phyloP scores from a whole-genome alignment of 345 rosid genomes.

The Cardamine occulta region DNA sequence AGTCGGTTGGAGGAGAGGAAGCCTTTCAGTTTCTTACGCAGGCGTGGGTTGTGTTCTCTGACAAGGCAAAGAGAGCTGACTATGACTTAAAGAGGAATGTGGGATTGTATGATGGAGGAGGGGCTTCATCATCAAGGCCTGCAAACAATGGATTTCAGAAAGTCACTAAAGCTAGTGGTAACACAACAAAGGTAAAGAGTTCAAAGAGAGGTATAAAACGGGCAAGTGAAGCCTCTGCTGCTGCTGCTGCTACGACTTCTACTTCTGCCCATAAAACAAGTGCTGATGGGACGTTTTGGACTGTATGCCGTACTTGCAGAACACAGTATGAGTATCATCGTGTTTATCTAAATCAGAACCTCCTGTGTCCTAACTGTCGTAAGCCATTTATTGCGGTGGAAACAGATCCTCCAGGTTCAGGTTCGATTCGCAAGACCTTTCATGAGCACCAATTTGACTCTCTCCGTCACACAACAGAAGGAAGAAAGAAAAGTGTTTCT shows the following conservation, averaged over 20 bases:
- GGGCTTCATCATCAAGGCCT: slow-evolving; percentile 42
- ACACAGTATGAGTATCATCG: slow-evolving; percentile 68
- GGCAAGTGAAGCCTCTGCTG: slow-evolving; percentile 36
- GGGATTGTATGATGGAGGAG: slow-evolving; percentile 45
- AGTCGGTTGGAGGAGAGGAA: slow-evolving; percentile 67
- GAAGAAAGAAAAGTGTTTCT: slow-evolving; percentile 36
- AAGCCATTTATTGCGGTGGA: slow-evolving; percentile 72
- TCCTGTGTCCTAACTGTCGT: slow-evolving; percentile 65
- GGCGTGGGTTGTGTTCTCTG: slow-evolving; percentile 68
- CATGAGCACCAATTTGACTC: slow-evolving; percentile 52
- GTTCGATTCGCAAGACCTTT: slow-evolving; percentile 53
- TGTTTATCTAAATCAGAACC: slow-evolving; percentile 68
- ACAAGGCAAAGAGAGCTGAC: slow-evolving; percentile 54
- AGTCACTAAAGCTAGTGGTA: slow-evolving; percentile 43
- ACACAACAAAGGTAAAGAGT: slow-evolving; percentile 46
- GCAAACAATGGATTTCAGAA: slow-evolving; percentile 47
- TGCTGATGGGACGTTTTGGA: slow-evolving; percentile 66
- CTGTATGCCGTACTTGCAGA: slow-evolving; percentile 67
- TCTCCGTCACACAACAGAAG: slow-evolving; percentile 47
- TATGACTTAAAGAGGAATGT: slow-evolving; percentile 56
- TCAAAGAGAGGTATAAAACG: slow-evolving; percentile 50
- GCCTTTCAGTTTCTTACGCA: slow-evolving; percentile 65
- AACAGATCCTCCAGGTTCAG: slow-evolving; percentile 66
- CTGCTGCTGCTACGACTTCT: slow-evolving; percentile 36
- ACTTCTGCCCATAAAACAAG: slow-evolving; percentile 43